Base-by-base conservation (phyloP, 2,329 filamentous ascomycete species). In the Xylariaceae sp. region DNA sequence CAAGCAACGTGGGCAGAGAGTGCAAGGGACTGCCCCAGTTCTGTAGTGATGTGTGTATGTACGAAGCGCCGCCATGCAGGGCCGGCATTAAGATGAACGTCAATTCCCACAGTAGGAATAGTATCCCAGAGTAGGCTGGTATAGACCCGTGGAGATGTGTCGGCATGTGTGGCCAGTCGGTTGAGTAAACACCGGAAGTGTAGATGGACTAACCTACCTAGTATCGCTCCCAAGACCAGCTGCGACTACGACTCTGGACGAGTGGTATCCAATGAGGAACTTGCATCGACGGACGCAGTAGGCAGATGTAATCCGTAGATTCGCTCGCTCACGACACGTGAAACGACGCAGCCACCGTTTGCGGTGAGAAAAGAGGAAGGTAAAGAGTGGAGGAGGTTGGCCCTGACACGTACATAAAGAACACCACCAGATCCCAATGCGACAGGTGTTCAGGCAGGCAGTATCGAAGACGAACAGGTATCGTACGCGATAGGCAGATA, bases 261-360 rank as follows among this genome's bases (percentile, higher is more conserved):
- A 13, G 9, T 42, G 11, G 15, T 37, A 47, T 13, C 18, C 42
- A 45, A 45, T 45, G 42, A 45, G 42, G 6, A 13, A 42, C 37
- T 7, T 30, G 23, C 23, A 30, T 10, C 37, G 37, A 13, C 37
- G 37, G 37, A 42, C 23, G 23, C 23, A 30, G 23, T 9, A 42
- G 8, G 37, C 37, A 42, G 11, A 42, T 42, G 37, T 42, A 42
- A 9, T 42, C 11, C 37, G 37, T 42, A 10, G 37, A 42, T 42
- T 42, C 37, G 37, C 5, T 30, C 37, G 11, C 37, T 42, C 37
- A 42, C 37, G 37, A 42, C 37, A 42, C 37, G 57, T 49, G 17
- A 48, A 44, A 37, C 55, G 39, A n/a, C 53, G 44, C 59, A 62
- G 56, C 54, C 54, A 57, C 54, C 59, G 62, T 63, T 52, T 63